Conservation (phyloP, 345 rosid species). For the Mallotus nudiflorus region DNA sequence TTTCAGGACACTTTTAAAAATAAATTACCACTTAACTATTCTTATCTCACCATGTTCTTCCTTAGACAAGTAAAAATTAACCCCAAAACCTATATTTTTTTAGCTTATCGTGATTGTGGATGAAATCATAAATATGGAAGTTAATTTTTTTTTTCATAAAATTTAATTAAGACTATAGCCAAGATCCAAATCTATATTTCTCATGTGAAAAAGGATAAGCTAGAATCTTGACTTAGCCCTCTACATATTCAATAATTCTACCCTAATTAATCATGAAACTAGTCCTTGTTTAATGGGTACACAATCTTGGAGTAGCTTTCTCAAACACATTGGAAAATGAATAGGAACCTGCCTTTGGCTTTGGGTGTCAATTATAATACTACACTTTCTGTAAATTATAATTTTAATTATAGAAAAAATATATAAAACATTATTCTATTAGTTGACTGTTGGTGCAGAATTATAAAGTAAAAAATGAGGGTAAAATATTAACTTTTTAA, state of each 20-base stretch:
- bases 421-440: too few relatives aligned
- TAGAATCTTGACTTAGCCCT: conserved; percentile 43
- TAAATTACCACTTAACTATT: too few relatives aligned
- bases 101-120: neutral
- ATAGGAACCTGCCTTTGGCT: neutral
- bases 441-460: too few relatives aligned
- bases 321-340: conserved; percentile 9
- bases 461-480: too few relatives aligned
- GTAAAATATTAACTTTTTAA: too few relatives aligned
- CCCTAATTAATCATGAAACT: conserved; percentile 8
- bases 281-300: conserved; percentile 41
- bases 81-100: neutral
- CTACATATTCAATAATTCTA: conserved; percentile 1
- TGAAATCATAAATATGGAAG: conserved; percentile 6
- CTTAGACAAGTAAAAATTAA: conserved; percentile 21
- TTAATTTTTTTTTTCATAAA: too few relatives aligned
- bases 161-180: conserved; percentile 19
- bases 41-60: conserved; percentile 27
- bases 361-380: too few relatives aligned
- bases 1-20: too few relatives aligned
- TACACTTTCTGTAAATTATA: too few relatives aligned
- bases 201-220: conserved; percentile 31
- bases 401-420: too few relatives aligned
- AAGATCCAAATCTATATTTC: conserved; percentile 15
- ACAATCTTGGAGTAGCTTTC: conserved; percentile 14